These are phyloP conservation scores for Kwoniella shivajii DNA, from an alignment of 1,284 basidiomycete species.

Conservation along the genomic window DNA sequence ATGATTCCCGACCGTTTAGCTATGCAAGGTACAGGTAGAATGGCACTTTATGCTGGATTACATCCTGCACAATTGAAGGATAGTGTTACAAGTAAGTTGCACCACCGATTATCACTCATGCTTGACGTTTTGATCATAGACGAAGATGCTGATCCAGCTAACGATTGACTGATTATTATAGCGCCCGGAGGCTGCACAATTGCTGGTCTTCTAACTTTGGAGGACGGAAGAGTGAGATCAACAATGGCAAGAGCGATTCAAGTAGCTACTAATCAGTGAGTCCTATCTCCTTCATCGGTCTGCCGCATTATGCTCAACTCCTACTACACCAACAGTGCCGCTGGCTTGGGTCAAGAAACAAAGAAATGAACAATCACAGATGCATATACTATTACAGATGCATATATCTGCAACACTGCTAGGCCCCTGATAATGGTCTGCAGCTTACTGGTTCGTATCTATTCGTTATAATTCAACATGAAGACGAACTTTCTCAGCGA, in stretches of 20 bases:
- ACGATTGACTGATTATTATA: constrained; percentile 47
- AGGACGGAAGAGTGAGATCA: constrained; percentile 90
- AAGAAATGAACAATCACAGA: constrained; percentile 45
- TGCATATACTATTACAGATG: too few species aligned
- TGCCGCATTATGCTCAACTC: background rate
- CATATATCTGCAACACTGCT: too few species aligned
- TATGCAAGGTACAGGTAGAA: constrained; percentile 93
- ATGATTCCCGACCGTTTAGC: constrained; percentile 61
- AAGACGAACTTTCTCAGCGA: too few species aligned
- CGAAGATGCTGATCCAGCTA: background rate
- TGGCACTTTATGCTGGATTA: constrained; percentile 82
- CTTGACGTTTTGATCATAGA: background rate
- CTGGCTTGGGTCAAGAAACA: constrained; percentile 50
- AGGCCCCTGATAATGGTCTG: too few species aligned
- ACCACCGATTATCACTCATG: background rate
- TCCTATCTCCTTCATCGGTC: background rate
- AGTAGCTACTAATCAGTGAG: constrained; percentile 74
- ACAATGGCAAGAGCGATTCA: constrained; percentile 96
- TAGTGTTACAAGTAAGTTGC: constrained; percentile 85
- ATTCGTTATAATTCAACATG: too few species aligned
- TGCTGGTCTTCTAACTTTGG: constrained; percentile 89
- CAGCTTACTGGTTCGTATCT: too few species aligned
- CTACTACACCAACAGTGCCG: constrained; percentile 30
- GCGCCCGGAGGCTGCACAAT: constrained; percentile 99
- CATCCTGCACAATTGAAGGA: constrained; percentile 98